Evolutionary conservation across 2,329 filamentous ascomycete species (phyloP).

Genomic region (Penicillium sp.): DNA sequence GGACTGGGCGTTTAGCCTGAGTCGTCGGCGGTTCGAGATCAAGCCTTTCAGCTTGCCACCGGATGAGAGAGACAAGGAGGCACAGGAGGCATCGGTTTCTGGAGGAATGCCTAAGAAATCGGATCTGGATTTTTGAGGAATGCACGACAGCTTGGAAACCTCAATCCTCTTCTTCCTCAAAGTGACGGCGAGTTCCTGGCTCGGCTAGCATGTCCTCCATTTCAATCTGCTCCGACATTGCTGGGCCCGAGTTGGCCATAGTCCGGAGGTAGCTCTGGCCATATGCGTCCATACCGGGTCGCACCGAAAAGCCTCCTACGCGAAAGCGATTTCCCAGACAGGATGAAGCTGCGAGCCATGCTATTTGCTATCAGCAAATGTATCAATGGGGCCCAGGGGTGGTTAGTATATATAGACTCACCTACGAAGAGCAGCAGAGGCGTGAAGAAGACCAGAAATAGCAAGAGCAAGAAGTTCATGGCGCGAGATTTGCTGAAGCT

Average conservation of each 20-base stretch:
- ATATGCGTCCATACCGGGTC: slow-evolving; percentile 46
- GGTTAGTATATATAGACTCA: slow-evolving; percentile 18
- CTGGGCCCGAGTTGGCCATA: slow-evolving; percentile 52
- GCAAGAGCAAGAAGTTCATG: slow-evolving; percentile 35
- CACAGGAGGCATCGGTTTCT: slow-evolving; percentile 48
- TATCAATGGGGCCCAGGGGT: not conserved
- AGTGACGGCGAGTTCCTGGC: slow-evolving; percentile 25
- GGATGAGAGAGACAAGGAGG: slow-evolving; percentile 67
- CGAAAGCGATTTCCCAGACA: slow-evolving; percentile 53
- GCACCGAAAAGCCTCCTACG: slow-evolving; percentile 43
- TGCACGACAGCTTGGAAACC: not conserved
- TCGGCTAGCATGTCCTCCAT: slow-evolving; percentile 57
- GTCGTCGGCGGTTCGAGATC: slow-evolving; percentile 75
- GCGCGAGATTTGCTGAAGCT: slow-evolving; percentile 3
- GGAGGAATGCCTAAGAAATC: slow-evolving; percentile 55
- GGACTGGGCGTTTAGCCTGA: slow-evolving; percentile 86
- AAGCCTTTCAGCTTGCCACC: slow-evolving; percentile 87
- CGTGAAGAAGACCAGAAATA: slow-evolving; percentile 37
- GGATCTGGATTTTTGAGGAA: slow-evolving; percentile 63
- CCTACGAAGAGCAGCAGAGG: slow-evolving; percentile 36
- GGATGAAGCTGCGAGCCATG: slow-evolving; percentile 52
- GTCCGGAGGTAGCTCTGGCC: slow-evolving; percentile 54
- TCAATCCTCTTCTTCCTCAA: slow-evolving; percentile 31
- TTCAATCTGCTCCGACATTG: slow-evolving; percentile 59
- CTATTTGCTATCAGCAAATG: slow-evolving; percentile 30